Conservation (phyloP, 1,284 basidiomycete genomes). For the Puccinia sorghi region DNA sequence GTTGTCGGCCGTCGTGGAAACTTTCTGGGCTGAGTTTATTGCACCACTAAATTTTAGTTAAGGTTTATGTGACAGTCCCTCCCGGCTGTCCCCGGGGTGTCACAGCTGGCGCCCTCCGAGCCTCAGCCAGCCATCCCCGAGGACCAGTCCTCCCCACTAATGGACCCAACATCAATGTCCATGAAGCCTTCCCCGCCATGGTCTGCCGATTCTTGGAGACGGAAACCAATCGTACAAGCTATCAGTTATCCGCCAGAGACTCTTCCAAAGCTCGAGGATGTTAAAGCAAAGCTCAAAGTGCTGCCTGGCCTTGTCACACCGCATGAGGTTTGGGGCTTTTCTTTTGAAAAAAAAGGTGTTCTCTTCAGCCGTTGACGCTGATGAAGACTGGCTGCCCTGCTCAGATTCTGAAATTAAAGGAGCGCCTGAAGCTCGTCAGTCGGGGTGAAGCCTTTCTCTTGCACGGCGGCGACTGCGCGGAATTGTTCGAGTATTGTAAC, state of each 20-base stretch:
- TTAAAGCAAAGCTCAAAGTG: constrained; percentile 53
- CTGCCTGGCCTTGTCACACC: constrained; percentile 57
- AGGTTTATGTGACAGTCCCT: neutral
- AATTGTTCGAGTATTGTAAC: constrained; percentile 63
- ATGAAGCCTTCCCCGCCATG: neutral
- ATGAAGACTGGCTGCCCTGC: neutral
- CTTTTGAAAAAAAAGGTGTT: neutral
- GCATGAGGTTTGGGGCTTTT: constrained; percentile 53
- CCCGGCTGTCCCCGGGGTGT: neutral
- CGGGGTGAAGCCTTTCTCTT: constrained; percentile 77
- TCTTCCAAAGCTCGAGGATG: constrained; percentile 52
- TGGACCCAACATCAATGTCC: neutral
- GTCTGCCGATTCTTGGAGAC: constrained; percentile 54
- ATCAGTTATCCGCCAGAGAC: constrained; percentile 53
- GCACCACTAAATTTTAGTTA: neutral
- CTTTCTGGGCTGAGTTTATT: constrained; percentile 20
- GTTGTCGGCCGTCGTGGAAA: neutral
- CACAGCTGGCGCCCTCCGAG: neutral
- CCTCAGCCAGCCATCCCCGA: neutral
- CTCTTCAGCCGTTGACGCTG: neutral
- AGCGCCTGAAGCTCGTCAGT: constrained; percentile 9
- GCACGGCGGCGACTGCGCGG: constrained; percentile 96
- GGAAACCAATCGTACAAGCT: constrained; percentile 55
- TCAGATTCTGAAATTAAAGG: constrained; percentile 26
- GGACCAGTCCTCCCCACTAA: neutral